These are phyloP conservation scores for Penicillium sp. DNA, from an alignment of 2,329 filamentous ascomycete species.

Conservation along the genomic window DNA sequence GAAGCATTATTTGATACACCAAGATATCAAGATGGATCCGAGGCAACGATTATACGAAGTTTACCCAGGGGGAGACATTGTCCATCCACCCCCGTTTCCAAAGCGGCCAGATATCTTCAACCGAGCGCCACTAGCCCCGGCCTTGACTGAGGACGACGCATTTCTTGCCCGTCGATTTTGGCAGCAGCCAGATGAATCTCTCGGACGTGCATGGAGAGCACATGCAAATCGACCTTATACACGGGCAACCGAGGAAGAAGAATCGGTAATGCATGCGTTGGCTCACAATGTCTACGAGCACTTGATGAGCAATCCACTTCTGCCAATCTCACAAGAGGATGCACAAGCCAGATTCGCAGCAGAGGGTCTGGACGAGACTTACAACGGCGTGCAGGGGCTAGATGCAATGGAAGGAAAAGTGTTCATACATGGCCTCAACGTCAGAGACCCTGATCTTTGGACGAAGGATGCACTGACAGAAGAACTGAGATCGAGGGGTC, in stretches of 20 bases:
- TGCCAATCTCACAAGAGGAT: slow-evolving; percentile 15
- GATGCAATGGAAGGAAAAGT: not conserved
- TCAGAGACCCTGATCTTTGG: slow-evolving; percentile 4
- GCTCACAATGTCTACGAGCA: slow-evolving; percentile 33
- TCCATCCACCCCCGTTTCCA: not conserved
- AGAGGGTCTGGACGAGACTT: slow-evolving; percentile 6
- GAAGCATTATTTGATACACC: too few relatives aligned
- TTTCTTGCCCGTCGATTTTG: slow-evolving; percentile 28
- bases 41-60: not conserved
- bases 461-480: not conserved
- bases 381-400: slow-evolving; percentile 2
- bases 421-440: not conserved
- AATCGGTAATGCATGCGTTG: slow-evolving; percentile 17
- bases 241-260: not conserved
- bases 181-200: slow-evolving; percentile 22
- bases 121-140: slow-evolving; percentile 25
- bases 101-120: slow-evolving; percentile 20
- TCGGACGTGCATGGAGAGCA: slow-evolving; percentile 12
- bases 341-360: slow-evolving; percentile 10
- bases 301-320: slow-evolving; percentile 19
- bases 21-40: not conserved
- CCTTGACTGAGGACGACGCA: slow-evolving; percentile 21
- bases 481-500: slow-evolving; percentile 14
- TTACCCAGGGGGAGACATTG: not conserved
- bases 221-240: slow-evolving; percentile 3